phyloP scores from a whole-genome alignment of 1,139 yeast species.

The Fermentozyma sake region DNA sequence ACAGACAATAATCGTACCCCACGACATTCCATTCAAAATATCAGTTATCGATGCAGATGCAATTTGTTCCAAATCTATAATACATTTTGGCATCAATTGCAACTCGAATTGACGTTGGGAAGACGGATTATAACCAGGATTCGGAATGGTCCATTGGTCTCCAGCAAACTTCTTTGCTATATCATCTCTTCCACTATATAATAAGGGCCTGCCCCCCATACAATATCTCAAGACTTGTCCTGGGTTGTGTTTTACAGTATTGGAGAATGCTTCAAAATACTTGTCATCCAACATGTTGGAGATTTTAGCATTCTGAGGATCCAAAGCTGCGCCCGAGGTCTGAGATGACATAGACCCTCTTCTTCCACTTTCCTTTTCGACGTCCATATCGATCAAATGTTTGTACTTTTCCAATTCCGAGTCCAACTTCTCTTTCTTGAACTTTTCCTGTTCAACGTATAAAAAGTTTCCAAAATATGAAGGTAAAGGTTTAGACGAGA shows the following conservation, averaged over 20 bases:
- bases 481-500: conserved; percentile 28
- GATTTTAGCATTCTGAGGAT: conserved; percentile 39
- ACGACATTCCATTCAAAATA: conserved; percentile 78
- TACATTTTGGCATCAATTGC: conserved; percentile 92
- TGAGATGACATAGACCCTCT: conserved; percentile 13
- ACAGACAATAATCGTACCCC: conserved; percentile 91
- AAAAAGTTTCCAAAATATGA: conserved; percentile 60
- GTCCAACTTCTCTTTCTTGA: conserved; percentile 33
- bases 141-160: conserved; percentile 33
- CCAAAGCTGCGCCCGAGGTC: conserved; percentile 21
- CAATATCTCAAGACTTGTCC: conserved; percentile 83
- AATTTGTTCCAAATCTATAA: conserved; percentile 66
- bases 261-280: conserved; percentile 73
- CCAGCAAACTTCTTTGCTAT: conserved; percentile 40
- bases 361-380: conserved; percentile 6
- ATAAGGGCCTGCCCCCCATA: conserved; percentile 65
- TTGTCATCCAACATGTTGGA: conserved; percentile 65
- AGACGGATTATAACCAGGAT: conserved; percentile 59
- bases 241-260: conserved; percentile 74
- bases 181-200: conserved; percentile 63
- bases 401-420: conserved; percentile 44
- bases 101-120: conserved; percentile 68
- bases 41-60: conserved; percentile 33
- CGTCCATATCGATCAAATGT: conserved; percentile 39
- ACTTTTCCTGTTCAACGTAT: conserved; percentile 63